These are phyloP conservation scores for Begonia fuchsioides DNA, from an alignment of 306 rosid species.

Conservation along the genomic window DNA sequence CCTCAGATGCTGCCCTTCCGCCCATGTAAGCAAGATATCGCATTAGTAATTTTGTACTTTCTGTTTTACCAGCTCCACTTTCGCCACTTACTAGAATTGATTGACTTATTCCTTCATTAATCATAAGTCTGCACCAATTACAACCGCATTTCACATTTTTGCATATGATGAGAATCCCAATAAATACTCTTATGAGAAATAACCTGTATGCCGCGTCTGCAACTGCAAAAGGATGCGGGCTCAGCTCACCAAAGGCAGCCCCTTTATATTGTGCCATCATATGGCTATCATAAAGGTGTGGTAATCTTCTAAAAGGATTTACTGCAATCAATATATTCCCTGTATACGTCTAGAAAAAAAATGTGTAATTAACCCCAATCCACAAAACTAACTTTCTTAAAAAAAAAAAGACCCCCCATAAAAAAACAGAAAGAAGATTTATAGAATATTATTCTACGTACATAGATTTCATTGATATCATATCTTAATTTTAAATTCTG, in stretches of 20 bases:
- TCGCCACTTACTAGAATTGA: conserved; percentile 98
- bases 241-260: conserved; percentile 92
- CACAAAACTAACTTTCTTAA: background rate
- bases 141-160: conserved; percentile 5
- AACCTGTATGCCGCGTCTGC: conserved; percentile 98
- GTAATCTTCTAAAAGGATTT: conserved; percentile 82
- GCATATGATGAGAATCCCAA: background rate
- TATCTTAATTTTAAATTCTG: conserved; percentile 88
- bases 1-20: conserved; percentile 77
- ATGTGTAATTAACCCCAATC: background rate
- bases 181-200: conserved; percentile 2
- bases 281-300: conserved; percentile 93
- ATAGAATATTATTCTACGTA: conserved; percentile 20
- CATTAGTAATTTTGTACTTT: conserved; percentile 96
- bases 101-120: conserved; percentile 84
- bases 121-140: conserved; percentile 70
- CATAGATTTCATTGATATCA: conserved; percentile 96
- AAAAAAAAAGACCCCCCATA: no score
- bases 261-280: conserved; percentile 99
- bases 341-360: conserved; percentile 65
- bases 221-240: conserved; percentile 99
- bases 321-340: conserved; percentile 97
- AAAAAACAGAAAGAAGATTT: no score
- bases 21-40: conserved; percentile 99
- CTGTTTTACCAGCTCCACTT: conserved; percentile 99